Base-by-base conservation (phyloP, 2,329 filamentous ascomycete genomes). In the Xylaria sp. region DNA sequence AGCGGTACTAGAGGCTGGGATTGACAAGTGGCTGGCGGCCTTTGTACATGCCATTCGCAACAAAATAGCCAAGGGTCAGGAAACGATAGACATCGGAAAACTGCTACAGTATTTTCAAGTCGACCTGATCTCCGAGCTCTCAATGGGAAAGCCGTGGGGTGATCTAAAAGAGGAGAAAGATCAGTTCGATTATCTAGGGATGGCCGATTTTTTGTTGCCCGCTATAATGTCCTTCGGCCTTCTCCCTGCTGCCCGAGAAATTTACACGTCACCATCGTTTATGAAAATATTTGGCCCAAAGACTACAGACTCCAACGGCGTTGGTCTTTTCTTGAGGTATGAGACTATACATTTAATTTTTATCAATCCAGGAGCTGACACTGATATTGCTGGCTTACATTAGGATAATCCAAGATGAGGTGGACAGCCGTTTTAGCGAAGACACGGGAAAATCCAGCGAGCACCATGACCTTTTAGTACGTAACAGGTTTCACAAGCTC, bases 41-140 rank as follows among this genome's bases (percentile, higher is more conserved):
- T 63, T 75, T 6, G 55, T 74, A 20, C 38, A 65, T 39, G 20
- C 65, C 9, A 65, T 75, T 22, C 70, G 54, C 31, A 58, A 27
- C 3, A 74, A 68, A 6, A 69, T 69, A 39, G 45, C 56, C 0
- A 69, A 67, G 20, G 54, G 61, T 1, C 65, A 62, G 11, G 36
- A 31, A 27, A 53, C 58, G 1, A 62, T 76, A n/a, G 68, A 76
- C 49, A 64, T 76, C 13, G 63, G 70, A n/a, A 44, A 53, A 13
- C 42, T 74, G 6, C 56, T 73, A 49, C 62, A 70, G 25, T 72
- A 66, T 49, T 73, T 76, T 31, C 74, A 75, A 39, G 62, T 74
- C 2, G 74, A 76, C 58, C n/a, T 76, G 6, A 65, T 75, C 36
- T 69, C 72, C 1, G 61, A 69, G 9, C 59, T 70, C 4, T 65